phyloP scores from a whole-genome alignment of 768 basidiomycete species.

The Lyophyllum decastes region DNA sequence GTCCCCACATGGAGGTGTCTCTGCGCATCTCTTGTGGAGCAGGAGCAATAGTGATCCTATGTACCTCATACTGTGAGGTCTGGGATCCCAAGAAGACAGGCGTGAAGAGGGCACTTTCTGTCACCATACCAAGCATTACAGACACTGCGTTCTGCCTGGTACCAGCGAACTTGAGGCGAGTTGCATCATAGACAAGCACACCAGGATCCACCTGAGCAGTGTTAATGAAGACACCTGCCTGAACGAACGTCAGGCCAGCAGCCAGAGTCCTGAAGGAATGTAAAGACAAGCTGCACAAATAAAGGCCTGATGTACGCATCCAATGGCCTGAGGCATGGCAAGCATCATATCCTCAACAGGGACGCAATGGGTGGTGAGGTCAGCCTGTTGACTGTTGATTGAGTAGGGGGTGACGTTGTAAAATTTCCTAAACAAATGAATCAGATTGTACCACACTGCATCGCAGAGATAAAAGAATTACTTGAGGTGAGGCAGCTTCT shows the following conservation, averaged over 20 bases:
- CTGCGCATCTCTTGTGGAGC: slow-evolving; percentile 8
- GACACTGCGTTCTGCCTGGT: not conserved
- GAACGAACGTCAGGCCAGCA: not conserved
- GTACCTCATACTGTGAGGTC: not conserved
- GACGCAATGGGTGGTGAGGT: not conserved
- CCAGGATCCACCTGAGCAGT: not conserved
- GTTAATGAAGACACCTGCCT: not conserved
- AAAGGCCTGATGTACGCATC: not conserved
- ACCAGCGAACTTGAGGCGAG: not conserved
- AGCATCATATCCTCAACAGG: not conserved
- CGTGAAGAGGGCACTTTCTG: not conserved
- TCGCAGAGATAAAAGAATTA: not conserved
- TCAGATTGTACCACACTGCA: not conserved
- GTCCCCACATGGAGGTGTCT: slow-evolving; percentile 6
- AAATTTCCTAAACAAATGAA: not conserved
- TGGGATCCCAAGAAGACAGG: not conserved
- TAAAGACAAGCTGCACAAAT: not conserved
- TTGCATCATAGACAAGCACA: not conserved
- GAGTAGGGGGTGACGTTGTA: not conserved
- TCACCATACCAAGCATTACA: slow-evolving; percentile 9
- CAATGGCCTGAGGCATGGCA: not conserved
- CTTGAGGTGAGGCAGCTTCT: not conserved
- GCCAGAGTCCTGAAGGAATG: not conserved
- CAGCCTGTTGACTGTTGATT: not conserved
- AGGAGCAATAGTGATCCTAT: slow-evolving; percentile 5